phyloP scores from a whole-genome alignment of 306 rosid genomes.

The Macrotyloma uniflorum region DNA sequence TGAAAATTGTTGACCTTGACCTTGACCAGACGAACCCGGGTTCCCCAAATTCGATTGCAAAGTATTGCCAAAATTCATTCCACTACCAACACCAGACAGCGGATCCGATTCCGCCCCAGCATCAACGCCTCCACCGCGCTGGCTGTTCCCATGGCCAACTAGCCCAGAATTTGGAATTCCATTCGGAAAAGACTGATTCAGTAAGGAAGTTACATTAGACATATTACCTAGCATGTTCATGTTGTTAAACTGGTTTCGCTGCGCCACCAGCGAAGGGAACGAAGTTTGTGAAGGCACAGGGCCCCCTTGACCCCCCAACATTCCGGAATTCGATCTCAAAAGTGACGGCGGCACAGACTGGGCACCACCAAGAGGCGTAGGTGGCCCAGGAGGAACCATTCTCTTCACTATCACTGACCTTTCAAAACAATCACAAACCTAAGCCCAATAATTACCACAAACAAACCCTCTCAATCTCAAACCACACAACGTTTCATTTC shows the following conservation, averaged over 20 bases:
- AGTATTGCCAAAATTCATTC: slow-evolving; percentile 66
- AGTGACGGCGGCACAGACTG: slow-evolving; percentile 87
- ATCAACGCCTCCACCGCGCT: slow-evolving; percentile 65
- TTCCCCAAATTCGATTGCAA: slow-evolving; percentile 66
- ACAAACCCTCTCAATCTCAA: not conserved
- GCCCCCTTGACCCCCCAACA: slow-evolving; percentile 85
- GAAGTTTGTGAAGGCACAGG: slow-evolving; percentile 65
- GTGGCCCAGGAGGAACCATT: slow-evolving; percentile 92
- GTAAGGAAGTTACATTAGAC: slow-evolving; percentile 73
- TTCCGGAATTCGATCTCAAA: slow-evolving; percentile 85
- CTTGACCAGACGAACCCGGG: slow-evolving; percentile 75
- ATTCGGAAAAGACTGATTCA: slow-evolving; percentile 77
- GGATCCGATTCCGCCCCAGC: slow-evolving; percentile 76
- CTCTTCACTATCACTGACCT: slow-evolving; percentile 39
- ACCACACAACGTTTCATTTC: slow-evolving; percentile 10
- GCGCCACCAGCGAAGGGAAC: slow-evolving; percentile 76
- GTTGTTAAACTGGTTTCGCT: slow-evolving; percentile 65
- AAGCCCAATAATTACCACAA: slow-evolving; percentile 49
- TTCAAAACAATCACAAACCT: slow-evolving; percentile 43
- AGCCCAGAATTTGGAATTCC: slow-evolving; percentile 77
- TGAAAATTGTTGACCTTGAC: slow-evolving; percentile 69
- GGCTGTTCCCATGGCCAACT: slow-evolving; percentile 69
- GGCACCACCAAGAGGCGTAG: slow-evolving; percentile 82
- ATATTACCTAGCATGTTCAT: slow-evolving; percentile 83
- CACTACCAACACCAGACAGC: slow-evolving; percentile 71